A percentile compares a stretch with the other conserved stretches of the same genome.
Evolutionary conservation across 176 grass and related monocot species (phyloP).

Genomic region (Eragrostis nindensis): DNA sequence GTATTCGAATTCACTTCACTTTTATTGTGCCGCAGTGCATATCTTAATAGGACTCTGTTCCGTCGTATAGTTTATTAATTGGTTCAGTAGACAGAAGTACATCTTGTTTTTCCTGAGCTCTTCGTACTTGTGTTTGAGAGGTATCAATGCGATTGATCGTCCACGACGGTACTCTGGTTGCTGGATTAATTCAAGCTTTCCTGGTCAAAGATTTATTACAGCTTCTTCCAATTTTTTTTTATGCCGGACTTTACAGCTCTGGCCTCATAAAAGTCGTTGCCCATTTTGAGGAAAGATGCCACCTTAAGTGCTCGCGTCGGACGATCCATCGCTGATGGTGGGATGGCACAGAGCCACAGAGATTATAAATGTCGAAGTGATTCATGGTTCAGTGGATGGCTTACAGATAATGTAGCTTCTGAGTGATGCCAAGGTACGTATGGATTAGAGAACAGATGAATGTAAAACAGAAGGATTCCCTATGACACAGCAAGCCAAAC

Average conservation of each 20-base stretch:
- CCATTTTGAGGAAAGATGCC: conserved; percentile 51
- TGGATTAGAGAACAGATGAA: neutral
- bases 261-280: conserved; percentile 46
- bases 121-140: conserved; percentile 36
- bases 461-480: neutral
- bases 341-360: conserved; percentile 25
- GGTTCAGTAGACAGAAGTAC: conserved; percentile 1
- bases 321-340: conserved; percentile 25
- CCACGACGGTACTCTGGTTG: conserved; percentile 23
- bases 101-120: conserved; percentile 29
- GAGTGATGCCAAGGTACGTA: neutral
- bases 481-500: no score
- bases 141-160: conserved; percentile 42
- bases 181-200: conserved; percentile 36
- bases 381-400: conserved; percentile 21
- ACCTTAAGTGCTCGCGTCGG: conserved; percentile 31
- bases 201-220: conserved; percentile 53
- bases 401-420: neutral
- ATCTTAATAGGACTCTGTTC: conserved; percentile 19
- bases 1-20: conserved; percentile 7
- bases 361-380: conserved; percentile 43
- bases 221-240: neutral
- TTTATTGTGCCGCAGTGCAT: conserved; percentile 4
- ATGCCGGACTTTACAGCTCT: conserved; percentile 45
- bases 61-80: conserved; percentile 24